Percentiles rank a stretch among this genome's conserved stretches.
Conservation (phyloP, 2,329 filamentous ascomycete species). For the Trichoderma citrinoviride region DNA sequence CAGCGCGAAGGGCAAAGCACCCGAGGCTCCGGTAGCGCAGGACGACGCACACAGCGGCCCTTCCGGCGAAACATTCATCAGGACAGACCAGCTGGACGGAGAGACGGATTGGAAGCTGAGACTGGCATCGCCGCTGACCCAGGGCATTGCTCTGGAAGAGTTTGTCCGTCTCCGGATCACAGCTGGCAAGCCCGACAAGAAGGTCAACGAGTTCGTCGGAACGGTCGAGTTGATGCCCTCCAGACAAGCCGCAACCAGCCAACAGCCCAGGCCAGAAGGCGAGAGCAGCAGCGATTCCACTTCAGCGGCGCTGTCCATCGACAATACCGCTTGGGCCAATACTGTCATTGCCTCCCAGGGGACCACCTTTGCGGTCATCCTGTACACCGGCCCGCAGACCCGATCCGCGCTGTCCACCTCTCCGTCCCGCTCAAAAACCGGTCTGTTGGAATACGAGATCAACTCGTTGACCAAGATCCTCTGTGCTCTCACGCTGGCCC, state of each 20-base stretch:
- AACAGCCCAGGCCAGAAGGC: conserved; percentile 34
- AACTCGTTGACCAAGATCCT: conserved; percentile 96
- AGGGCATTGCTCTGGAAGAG: conserved; percentile 70
- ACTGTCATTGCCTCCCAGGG: conserved; percentile 94
- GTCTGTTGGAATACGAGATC: conserved; percentile 91
- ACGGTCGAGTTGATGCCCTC: conserved; percentile 72
- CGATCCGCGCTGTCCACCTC: conserved; percentile 91
- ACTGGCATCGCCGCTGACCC: conserved; percentile 80
- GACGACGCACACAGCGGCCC: conserved; percentile 40
- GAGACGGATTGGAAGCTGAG: conserved; percentile 99
- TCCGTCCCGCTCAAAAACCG: conserved; percentile 88
- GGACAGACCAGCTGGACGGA: conserved; percentile 94
- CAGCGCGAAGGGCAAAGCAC: conserved; percentile 38
- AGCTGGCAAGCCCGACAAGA: conserved; percentile 86
- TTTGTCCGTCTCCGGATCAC: conserved; percentile 69
- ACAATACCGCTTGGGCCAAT: conserved; percentile 98
- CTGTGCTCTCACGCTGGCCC: conserved; percentile 78
- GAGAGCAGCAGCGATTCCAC: conserved; percentile 41
- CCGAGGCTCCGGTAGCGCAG: conserved; percentile 29
- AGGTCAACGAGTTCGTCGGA: conserved; percentile 93
- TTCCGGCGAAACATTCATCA: conserved; percentile 90
- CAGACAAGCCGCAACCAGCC: conserved; percentile 47
- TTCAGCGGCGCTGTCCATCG: conserved; percentile 78
- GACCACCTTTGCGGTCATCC: conserved; percentile 80
- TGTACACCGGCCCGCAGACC: conserved; percentile 94